Conservation (phyloP, 345 rosid species). For the Angophora floribunda region DNA sequence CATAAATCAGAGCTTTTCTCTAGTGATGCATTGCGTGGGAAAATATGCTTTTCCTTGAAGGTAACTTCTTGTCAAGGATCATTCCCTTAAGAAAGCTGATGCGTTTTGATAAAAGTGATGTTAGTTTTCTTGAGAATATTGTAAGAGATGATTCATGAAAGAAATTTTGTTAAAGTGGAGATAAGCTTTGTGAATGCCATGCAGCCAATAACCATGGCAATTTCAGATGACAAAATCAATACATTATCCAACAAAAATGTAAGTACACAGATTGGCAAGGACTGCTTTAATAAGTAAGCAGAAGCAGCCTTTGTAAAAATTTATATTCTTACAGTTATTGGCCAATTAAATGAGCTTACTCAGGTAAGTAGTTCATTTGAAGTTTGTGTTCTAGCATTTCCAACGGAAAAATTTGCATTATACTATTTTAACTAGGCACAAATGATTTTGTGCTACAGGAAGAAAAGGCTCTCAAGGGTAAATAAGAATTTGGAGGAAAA, state of each 20-base stretch:
- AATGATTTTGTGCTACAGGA: background rate
- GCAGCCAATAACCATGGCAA: background rate
- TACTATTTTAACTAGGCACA: background rate
- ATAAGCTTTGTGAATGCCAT: background rate
- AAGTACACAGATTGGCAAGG: background rate
- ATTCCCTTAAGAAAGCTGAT: too few relatives aligned
- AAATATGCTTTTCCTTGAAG: background rate
- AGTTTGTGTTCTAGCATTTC: background rate
- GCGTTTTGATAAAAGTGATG: too few relatives aligned
- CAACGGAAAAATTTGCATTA: background rate
- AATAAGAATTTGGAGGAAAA: background rate
- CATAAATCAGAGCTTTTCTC: background rate
- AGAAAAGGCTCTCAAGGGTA: background rate
- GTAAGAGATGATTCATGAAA: too few relatives aligned
- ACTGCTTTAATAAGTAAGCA: background rate
- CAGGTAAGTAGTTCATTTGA: background rate
- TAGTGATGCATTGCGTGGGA: background rate
- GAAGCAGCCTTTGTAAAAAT: background rate
- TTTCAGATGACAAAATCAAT: background rate
- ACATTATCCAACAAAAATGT: background rate
- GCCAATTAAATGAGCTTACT: background rate
- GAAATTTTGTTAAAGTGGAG: background rate
- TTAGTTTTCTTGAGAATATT: too few relatives aligned
- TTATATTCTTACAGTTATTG: background rate
- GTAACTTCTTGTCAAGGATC: background rate